Base-by-base conservation (phyloP, 1,139 yeast species). In the Debaryomycetaceae sp. region DNA sequence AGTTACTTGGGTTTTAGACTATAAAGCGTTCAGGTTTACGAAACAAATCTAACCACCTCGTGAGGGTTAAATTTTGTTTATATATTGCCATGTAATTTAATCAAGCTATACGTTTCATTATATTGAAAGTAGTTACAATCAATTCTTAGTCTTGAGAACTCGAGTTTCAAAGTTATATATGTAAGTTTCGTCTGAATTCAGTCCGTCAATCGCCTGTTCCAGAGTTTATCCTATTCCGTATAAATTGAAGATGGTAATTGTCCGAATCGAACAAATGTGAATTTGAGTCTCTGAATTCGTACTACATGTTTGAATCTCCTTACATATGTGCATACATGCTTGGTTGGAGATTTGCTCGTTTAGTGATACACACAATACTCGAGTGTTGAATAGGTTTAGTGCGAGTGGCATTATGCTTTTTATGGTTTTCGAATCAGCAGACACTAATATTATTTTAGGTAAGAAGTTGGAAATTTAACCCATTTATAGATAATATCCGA, bases 21-120 rank as follows among this genome's bases (percentile, higher is more conserved):
- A 27, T 27, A 27, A 27, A 27, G 31, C 31, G 31, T 27, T 27
- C 31, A 27, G 31, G 31, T 27, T 27, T 27, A 27, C 31, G 31
- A 27, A 27, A 27, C 31, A 27, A 27, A 27, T 27, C 31, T 27
- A 27, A 27, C 31, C 4, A 27, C 31, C 31, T 27, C 31, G 4
- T 11, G 31, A 27, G 31, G 31, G 31, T 27, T 27, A 27, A 27
- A 27, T 43, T 42, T 42, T 43, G 41, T 45, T 42, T 42, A 41
- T 49, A 45, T 44, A 45, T 45, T 48, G 45, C 51, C 60, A 55
- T 56, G 60, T 56, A 55, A 57, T 56, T 57, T 57, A 56, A 54
- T 54, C 50, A 41, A 44, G 47, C 44, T 48, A 45, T 43, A 48
- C 48, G 46, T 44, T 41, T 41, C 42, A 40, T 40, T 24, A 22